Conservation (phyloP, 805 yeast species). For the Teunomyces kruisii region DNA sequence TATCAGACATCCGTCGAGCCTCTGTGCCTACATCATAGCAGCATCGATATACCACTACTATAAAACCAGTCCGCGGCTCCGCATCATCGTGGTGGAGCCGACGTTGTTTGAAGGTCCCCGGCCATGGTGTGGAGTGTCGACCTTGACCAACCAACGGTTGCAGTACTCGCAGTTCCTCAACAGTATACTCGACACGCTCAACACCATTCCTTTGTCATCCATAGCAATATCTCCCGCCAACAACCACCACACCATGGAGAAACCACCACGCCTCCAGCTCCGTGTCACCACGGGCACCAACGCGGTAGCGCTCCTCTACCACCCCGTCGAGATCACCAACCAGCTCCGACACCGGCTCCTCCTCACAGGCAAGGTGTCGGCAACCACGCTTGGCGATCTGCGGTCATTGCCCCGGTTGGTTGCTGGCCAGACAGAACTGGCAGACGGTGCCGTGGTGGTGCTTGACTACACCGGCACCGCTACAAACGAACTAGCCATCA, state of each 20-base stretch:
- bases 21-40: conserved; percentile 1
- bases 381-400: conserved; percentile 2
- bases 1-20: neutral
- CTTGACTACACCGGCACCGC: conserved; percentile 1
- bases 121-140: conserved; percentile 31
- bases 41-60: neutral
- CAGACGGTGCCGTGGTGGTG: neutral
- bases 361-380: conserved; percentile 3
- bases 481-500: neutral
- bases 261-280: neutral
- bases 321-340: conserved; percentile 13
- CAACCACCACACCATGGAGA: neutral
- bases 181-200: conserved; percentile 6
- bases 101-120: neutral
- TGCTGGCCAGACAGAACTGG: neutral
- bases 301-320: conserved; percentile 16
- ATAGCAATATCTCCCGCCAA: neutral
- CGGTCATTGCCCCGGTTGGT: neutral
- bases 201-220: neutral
- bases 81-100: neutral
- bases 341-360: conserved; percentile 8
- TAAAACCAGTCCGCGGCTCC: neutral
- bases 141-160: conserved; percentile 14
- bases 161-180: conserved; percentile 8
- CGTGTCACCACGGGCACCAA: neutral